Evolutionary conservation across 768 basidiomycete genomes (phyloP), one percentile per base, ranked within the genome.

Genomic region (Tylopilus vinaceipallidus): DNA sequence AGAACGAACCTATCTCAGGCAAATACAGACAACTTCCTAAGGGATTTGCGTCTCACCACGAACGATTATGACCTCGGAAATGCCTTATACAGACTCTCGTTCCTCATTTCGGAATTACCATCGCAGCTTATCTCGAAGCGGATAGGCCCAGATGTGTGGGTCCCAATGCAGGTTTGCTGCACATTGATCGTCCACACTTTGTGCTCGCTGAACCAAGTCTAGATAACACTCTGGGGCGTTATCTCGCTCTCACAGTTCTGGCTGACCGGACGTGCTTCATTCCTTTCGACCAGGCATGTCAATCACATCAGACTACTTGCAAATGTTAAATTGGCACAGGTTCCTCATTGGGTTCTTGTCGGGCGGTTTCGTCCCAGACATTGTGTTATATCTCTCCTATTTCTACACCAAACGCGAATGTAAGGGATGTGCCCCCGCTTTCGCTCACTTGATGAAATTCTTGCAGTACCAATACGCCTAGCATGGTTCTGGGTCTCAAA

Each of bases 401-500:
- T 46, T 38, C 45, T 46, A 46, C 20, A 46, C 36, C 14, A 46
- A 46, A 30, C 35, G 19, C 12, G 45, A 46, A 46, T 27, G 45
- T 45, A 36, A 20, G 33, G 37, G 17, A 36, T 19, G 13, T 10
- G 2, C 20, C 26, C 1, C 16, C 16, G 19, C 24, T 38, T 30
- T 20, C 26, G 16, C 12, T 9, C n/a, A 19, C 22, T 29, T n/a
- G 6, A 9, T 38, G 17, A 38, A 38, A 19, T 14, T 11, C 38
- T 27, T 27, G 16, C 24, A 47, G 37, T 47, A 40, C 52, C 50
- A 22, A 50, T 53, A n/a, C 76, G 84, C 22, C 71, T 88, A 6
- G 84, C 81, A 2, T 83, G 77, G 63, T 86, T 86, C 71, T 87
- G 83, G 82, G 71, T 78, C 16, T 79, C 80, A 10, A 81, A 80